Percentiles rank a stretch among this genome's conserved stretches.
phyloP scores from a whole-genome alignment of 2,329 filamentous ascomycete species.

The Alternaria ventricosa region DNA sequence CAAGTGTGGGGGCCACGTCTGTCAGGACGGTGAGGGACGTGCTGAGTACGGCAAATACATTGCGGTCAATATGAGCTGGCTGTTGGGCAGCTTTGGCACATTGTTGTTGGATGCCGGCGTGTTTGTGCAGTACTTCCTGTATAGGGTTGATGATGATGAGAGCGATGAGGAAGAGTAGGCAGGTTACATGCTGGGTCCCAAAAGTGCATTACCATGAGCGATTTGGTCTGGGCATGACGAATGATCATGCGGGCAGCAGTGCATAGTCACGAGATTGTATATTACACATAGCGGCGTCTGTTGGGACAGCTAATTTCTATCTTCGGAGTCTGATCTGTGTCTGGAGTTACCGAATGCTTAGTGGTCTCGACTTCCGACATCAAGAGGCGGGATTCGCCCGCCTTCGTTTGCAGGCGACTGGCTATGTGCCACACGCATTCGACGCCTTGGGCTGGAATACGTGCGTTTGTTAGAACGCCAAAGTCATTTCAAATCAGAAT shows the following conservation, averaged over 20 bases:
- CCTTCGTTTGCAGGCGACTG: background rate
- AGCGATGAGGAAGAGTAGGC: slow-evolving; percentile 40
- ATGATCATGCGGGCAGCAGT: background rate
- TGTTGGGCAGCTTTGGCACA: slow-evolving; percentile 87
- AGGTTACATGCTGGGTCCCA: background rate
- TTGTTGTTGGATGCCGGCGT: slow-evolving; percentile 83
- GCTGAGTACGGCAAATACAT: slow-evolving; percentile 80
- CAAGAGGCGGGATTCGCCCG: background rate
- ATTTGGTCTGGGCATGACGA: background rate
- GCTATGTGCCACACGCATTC: background rate
- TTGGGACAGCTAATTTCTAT: background rate
- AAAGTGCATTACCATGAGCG: background rate
- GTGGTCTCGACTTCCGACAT: background rate
- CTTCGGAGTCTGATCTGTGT: background rate
- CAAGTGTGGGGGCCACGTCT: slow-evolving; percentile 62
- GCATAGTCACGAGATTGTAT: background rate
- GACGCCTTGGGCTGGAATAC: background rate
- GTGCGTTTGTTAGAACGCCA: background rate
- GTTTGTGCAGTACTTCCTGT: slow-evolving; percentile 91
- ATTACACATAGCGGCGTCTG: background rate
- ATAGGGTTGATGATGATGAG: slow-evolving; percentile 61
- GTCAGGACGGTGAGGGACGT: slow-evolving; percentile 69
- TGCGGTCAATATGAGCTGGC: slow-evolving; percentile 87
- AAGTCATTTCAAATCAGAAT: background rate
- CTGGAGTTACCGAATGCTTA: background rate